Percentiles rank a stretch among this genome's conserved stretches.
These are phyloP conservation scores for Echinosophora koreensis DNA, from an alignment of 306 rosid species.

Conservation along the genomic window DNA sequence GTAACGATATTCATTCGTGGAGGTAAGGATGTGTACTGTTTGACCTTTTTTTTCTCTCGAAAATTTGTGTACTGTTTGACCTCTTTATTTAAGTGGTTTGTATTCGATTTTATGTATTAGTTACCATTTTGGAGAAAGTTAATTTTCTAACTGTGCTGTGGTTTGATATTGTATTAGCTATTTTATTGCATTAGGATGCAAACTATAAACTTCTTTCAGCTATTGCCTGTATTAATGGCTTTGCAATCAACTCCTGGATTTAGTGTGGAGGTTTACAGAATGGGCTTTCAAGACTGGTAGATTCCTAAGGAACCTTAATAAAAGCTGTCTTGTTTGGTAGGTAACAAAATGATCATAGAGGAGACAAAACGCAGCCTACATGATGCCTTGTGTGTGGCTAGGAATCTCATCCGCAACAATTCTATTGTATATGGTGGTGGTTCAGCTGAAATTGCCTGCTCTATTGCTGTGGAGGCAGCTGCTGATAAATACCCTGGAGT, in stretches of 20 bases:
- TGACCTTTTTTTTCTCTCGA: no score
- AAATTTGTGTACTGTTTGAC: background rate
- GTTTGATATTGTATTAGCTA: conserved; percentile 3
- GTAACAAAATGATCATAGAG: conserved; percentile 98
- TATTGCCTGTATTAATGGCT: background rate
- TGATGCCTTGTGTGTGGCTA: conserved; percentile 94
- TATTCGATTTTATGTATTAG: conserved; percentile 12
- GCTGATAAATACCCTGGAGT: conserved; percentile 94
- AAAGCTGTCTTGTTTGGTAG: conserved; percentile 59
- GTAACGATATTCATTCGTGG: conserved; percentile 93
- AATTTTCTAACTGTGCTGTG: background rate
- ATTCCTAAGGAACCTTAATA: conserved; percentile 31
- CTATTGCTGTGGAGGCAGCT: conserved; percentile 92
- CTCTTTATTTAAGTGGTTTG: background rate
- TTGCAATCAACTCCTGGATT: background rate
- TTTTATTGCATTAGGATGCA: background rate
- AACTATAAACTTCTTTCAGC: background rate
- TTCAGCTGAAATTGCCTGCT: conserved; percentile 89
- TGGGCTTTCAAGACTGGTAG: background rate
- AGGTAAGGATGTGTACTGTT: conserved; percentile 54
- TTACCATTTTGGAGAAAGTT: background rate
- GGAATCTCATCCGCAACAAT: conserved; percentile 97
- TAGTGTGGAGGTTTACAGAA: conserved; percentile 2
- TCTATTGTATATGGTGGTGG: conserved; percentile 99
- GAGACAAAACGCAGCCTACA: conserved; percentile 98